phyloP scores from a whole-genome alignment of 2,329 filamentous ascomycete genomes.

The Blastomyces percursus region DNA sequence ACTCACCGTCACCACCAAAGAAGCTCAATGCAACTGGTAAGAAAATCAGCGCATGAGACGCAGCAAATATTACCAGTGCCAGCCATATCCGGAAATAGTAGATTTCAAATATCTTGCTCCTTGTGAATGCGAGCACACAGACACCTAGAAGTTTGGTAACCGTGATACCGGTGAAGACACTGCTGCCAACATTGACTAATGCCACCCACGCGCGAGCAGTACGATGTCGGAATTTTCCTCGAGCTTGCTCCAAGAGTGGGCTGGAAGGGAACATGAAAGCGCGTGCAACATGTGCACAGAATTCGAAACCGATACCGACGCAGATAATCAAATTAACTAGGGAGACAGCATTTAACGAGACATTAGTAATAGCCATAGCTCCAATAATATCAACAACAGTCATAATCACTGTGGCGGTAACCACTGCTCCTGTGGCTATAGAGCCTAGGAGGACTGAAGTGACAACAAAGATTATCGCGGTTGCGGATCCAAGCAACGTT shows the following conservation, averaged over 20 bases:
- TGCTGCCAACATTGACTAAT: conserved; percentile 85
- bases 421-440: conserved; percentile 64
- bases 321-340: conserved; percentile 96
- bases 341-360: conserved; percentile 88
- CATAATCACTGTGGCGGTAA: conserved; percentile 84
- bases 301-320: conserved; percentile 91
- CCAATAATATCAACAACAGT: conserved; percentile 88
- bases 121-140: conserved; percentile 81
- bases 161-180: conserved; percentile 92
- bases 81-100: conserved; percentile 99
- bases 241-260: conserved; percentile 68
- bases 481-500: conserved; percentile 66
- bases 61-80: conserved; percentile 78
- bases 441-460: conserved; percentile 75
- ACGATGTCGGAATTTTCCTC: conserved; percentile 64
- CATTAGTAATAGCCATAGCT: conserved; percentile 78
- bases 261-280: conserved; percentile 90
- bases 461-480: conserved; percentile 75
- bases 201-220: conserved; percentile 87
- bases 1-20: conserved; percentile 63
- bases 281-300: conserved; percentile 91
- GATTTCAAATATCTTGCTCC: conserved; percentile 97
- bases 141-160: conserved; percentile 92
- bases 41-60: conserved; percentile 79
- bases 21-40: conserved; percentile 81